Percentiles rank a stretch among this genome's conserved stretches.
Evolutionary conservation across 345 rosid genomes (phyloP).

Genomic region (Salix viminalis): DNA sequence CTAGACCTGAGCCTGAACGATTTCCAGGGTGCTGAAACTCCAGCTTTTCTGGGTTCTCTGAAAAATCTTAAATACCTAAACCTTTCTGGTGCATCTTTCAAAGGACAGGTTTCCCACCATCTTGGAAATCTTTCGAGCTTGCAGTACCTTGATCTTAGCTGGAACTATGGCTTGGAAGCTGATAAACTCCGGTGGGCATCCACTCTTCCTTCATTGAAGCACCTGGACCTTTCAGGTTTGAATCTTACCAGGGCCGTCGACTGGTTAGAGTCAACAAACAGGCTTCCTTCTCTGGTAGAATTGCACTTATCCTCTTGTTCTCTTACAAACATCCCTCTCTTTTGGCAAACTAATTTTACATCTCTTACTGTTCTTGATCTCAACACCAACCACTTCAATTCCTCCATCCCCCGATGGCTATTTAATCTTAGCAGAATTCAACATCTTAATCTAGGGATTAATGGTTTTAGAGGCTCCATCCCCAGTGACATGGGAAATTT

Average conservation of each 20-base stretch:
- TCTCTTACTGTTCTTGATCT: constrained; percentile 16
- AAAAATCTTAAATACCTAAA: constrained; percentile 5
- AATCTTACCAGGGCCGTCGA: neutral
- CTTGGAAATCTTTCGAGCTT: constrained; percentile 11
- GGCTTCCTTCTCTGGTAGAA: constrained; percentile 9
- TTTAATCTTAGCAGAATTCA: constrained; percentile 18
- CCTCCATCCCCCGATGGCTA: constrained; percentile 18
- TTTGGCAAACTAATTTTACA: constrained; percentile 6
- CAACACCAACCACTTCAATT: constrained; percentile 18
- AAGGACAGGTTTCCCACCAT: constrained; percentile 4
- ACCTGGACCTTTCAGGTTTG: constrained; percentile 4
- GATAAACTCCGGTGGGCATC: constrained; percentile 5
- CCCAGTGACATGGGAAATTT: constrained; percentile 1
- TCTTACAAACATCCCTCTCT: neutral
- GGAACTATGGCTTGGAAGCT: neutral
- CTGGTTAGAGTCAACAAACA: constrained; percentile 11
- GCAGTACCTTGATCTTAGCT: constrained; percentile 10
- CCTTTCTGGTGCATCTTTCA: neutral
- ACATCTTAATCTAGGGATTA: constrained; percentile 1
- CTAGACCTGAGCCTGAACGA: constrained; percentile 14
- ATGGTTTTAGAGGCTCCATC: constrained; percentile 15
- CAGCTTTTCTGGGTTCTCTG: constrained; percentile 11
- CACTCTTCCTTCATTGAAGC: constrained; percentile 1
- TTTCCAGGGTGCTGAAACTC: constrained; percentile 2
- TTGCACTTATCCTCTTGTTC: constrained; percentile 3